A percentile compares a stretch with the other conserved stretches of the same genome.
Evolutionary conservation across 352 stramenopile genomes (phyloP).

Genomic region (Phytophthora pseudosyringae): DNA sequence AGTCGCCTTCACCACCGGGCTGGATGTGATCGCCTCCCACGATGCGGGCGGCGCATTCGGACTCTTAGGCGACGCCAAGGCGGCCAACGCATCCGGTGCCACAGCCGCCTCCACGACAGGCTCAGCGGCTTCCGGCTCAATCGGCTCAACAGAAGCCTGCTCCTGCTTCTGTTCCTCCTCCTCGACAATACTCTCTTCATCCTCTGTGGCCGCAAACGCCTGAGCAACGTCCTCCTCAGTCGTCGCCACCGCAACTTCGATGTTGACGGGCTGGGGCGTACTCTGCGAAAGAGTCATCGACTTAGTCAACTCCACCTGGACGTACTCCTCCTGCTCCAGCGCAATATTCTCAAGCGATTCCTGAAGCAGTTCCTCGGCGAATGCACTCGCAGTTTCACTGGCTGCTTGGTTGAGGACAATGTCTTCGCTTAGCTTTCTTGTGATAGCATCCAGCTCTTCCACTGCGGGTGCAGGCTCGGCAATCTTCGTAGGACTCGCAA

Average conservation of each 20-base stretch:
- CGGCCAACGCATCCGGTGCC: constrained; percentile 11
- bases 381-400: constrained; percentile 44
- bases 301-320: constrained; percentile 70
- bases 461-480: constrained; percentile 17
- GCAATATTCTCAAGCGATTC: constrained; percentile 54
- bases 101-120: constrained; percentile 6
- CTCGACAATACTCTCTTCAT: constrained; percentile 31
- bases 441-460: constrained; percentile 24
- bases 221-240: constrained; percentile 15
- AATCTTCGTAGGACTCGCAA: constrained; percentile 14
- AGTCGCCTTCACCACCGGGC: constrained; percentile 18
- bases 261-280: constrained; percentile 36
- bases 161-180: constrained; percentile 27
- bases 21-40: constrained; percentile 33
- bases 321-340: constrained; percentile 69
- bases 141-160: constrained; percentile 1
- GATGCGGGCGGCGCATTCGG: constrained; percentile 9
- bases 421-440: constrained; percentile 39
- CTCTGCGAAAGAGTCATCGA: constrained; percentile 43
- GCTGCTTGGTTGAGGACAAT: constrained; percentile 36
- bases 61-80: constrained; percentile 29
- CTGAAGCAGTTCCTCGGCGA: constrained; percentile 53
- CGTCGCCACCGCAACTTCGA: constrained; percentile 33
- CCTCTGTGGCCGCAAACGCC: constrained; percentile 25
- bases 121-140: constrained; percentile 8